Evolutionary conservation across 2,329 filamentous ascomycete genomes (phyloP).

Genomic region (Diaporthe sp.): DNA sequence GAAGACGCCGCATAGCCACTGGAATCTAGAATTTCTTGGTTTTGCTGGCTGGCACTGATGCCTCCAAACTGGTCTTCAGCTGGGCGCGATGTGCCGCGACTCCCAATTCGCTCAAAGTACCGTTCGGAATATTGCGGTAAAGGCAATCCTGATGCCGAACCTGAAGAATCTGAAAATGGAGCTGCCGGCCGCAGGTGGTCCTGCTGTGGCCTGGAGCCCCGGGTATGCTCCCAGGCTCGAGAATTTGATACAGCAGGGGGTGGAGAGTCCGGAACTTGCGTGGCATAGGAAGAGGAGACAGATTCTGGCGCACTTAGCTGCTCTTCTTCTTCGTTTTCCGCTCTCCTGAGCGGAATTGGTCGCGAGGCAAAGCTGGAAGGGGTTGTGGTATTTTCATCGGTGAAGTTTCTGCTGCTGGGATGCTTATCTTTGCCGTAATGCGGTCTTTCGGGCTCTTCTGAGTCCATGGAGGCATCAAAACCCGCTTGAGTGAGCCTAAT

Average conservation of each 20-base stretch:
- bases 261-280: background rate
- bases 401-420: background rate
- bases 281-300: background rate
- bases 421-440: background rate
- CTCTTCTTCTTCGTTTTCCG: background rate
- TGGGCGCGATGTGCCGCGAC: too few species aligned
- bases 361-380: background rate
- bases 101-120: fast-evolving
- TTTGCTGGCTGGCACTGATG: background rate
- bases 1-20: background rate
- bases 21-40: too few species aligned
- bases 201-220: background rate
- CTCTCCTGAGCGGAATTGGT: background rate
- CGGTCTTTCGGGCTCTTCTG: background rate
- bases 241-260: background rate
- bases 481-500: too few species aligned
- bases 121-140: background rate
- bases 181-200: too few species aligned
- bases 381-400: background rate
- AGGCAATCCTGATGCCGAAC: background rate
- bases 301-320: background rate
- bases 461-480: too few species aligned
- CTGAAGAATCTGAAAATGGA: background rate
- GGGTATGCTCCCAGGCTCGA: background rate
- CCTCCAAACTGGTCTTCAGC: background rate